Percentiles rank a stretch among this genome's conserved stretches.
Evolutionary conservation across 306 rosid genomes (phyloP).

Genomic region (Castanea mollissima): DNA sequence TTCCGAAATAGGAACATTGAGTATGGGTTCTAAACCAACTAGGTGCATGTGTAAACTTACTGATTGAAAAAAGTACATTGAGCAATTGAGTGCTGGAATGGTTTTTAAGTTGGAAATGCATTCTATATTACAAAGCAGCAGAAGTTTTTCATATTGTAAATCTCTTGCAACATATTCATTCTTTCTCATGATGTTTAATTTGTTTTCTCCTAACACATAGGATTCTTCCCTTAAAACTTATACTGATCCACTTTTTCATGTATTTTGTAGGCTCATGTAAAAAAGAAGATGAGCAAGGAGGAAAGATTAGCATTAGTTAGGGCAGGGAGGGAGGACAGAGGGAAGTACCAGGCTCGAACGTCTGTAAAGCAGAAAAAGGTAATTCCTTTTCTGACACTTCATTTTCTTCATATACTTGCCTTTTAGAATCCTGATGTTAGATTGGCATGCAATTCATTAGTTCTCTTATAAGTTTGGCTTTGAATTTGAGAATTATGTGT

Average conservation of each 20-base stretch:
- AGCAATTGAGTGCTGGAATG: too few species aligned
- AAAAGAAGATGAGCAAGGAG: slow-evolving; percentile 67
- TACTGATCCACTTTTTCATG: slow-evolving; percentile 9
- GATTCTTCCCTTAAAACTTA: background rate
- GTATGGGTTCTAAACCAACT: too few species aligned
- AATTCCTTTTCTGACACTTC: background rate
- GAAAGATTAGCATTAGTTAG: slow-evolving; percentile 66
- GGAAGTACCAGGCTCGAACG: slow-evolving; percentile 63
- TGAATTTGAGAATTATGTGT: background rate
- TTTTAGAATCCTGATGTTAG: background rate
- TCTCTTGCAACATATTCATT: too few species aligned
- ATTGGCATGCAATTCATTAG: background rate
- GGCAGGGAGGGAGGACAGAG: slow-evolving; percentile 92
- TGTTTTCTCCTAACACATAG: background rate
- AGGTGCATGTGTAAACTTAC: too few species aligned
- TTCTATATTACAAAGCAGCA: background rate
- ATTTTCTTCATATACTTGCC: background rate
- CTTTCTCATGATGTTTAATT: too few species aligned
- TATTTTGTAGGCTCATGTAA: slow-evolving; percentile 58
- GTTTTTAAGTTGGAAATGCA: background rate
- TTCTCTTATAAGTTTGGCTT: background rate
- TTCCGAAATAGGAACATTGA: too few species aligned
- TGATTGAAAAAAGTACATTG: too few species aligned
- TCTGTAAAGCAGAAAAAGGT: slow-evolving; percentile 93
- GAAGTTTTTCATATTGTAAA: background rate